Percentiles rank a stretch among this genome's conserved stretches.
Evolutionary conservation across 2,329 filamentous ascomycete species (phyloP).

Genomic region (Pyrenochaeta sp.): DNA sequence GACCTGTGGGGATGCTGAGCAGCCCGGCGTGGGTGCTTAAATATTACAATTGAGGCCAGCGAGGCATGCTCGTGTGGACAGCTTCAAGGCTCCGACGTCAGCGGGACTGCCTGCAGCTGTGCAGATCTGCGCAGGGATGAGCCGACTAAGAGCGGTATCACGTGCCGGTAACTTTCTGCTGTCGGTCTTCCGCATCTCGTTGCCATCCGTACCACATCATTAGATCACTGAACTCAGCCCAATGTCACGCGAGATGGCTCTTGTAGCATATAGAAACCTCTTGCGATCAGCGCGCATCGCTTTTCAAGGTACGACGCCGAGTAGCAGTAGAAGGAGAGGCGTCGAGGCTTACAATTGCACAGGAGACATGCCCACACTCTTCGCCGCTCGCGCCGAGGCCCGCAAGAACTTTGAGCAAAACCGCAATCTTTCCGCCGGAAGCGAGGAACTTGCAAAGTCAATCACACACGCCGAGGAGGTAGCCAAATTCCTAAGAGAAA

Average conservation of each 20-base stretch:
- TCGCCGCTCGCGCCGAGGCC: constrained; percentile 75
- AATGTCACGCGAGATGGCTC: constrained; percentile 62
- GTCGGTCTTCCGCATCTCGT: constrained; percentile 20
- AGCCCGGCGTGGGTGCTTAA: constrained; percentile 37
- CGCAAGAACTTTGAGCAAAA: constrained; percentile 77
- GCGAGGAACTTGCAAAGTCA: constrained; percentile 67
- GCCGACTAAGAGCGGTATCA: constrained; percentile 24
- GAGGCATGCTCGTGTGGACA: constrained; percentile 38
- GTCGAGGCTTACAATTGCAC: constrained; percentile 3
- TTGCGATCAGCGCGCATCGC: constrained; percentile 82
- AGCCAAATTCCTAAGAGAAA: constrained; percentile 78
- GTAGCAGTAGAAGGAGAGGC: too few relatives aligned
- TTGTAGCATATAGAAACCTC: constrained; percentile 81
- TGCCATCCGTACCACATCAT: constrained; percentile 4
- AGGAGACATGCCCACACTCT: constrained; percentile 77
- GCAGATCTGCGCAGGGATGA: constrained; percentile 33
- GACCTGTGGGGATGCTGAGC: constrained; percentile 25
- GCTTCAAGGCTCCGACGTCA: constrained; percentile 28
- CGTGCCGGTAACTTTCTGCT: constrained; percentile 31
- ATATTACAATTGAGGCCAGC: constrained; percentile 29
- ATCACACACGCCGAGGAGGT: constrained; percentile 85
- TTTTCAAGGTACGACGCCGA: constrained; percentile 72
- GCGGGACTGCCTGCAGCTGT: constrained; percentile 28
- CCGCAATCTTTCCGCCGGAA: constrained; percentile 64
- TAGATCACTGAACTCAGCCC: not conserved